Base-by-base conservation (phyloP, 176 grass and related monocot species). In the Phoenix dactylifera region DNA sequence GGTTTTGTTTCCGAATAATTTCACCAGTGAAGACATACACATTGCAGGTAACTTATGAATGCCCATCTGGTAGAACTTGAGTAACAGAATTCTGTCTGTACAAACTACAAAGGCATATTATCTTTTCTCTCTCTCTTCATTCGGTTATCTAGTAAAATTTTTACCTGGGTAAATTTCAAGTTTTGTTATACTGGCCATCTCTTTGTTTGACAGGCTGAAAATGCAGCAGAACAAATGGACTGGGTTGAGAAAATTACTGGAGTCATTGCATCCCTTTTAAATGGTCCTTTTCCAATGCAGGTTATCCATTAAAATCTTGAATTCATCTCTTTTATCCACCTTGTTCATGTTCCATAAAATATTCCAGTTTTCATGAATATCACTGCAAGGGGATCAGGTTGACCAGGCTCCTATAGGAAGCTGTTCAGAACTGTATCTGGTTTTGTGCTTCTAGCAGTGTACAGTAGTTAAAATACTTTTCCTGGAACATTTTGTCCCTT, bases 1-100 rank as follows among this genome's bases (percentile, higher is more conserved):
- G 92, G 65, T 91, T 97, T 82, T 97, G 87, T 58, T 97, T 97
- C 66, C 76, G 92, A 90, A 84, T 97, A 80, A 90, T 97, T 61
- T 88, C 92, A 52, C 92, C 87, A 9, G 23, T 84, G 50, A 97
- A 91, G 59, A 19, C 78, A 64, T 90, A 82, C 78, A 91, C 87
- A 57, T 82, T 97, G 73, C 92, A 97, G 92, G 92, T 97, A 79
- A 69, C 12, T 29, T 10, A 61, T 57, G 28, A 56, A 24, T 70
- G 18, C 32, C 29, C 50, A 22, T 64, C 7, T 77, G 50, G 16
- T 66, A 16, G n/a, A 68, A 39, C 18, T 39, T 52, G n/a, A 70
- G 50, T 50, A 54, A 24, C 15, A 44, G 7, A 58, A 23, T 44
- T 65, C 69, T 62, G 4, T 71, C 52, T 55, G 29, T 24, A 17